Evolutionary conservation across 257 asterid genomes (phyloP), one percentile per base, ranked within the genome.

Genomic region (Nicotiana tabacum): DNA sequence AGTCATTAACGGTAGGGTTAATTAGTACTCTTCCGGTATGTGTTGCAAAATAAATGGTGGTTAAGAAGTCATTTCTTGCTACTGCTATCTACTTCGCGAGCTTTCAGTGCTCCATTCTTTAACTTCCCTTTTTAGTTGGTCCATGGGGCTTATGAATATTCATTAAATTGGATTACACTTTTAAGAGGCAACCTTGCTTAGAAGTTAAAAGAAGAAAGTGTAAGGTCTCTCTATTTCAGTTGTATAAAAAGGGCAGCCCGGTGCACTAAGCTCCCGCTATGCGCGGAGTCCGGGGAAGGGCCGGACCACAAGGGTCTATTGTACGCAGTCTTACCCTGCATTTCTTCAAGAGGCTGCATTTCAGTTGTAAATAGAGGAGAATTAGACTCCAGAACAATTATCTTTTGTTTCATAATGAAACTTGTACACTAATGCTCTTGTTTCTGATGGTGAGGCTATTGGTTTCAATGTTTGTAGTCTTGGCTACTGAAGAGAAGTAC

Each of bases 401-500:
- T 4, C n/a, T 76, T 76, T 27, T 53, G 60, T 74, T 74, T 48
- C 27, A 51, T 29, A 7, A 39, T 76, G 80, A 29, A 48, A 74
- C 3, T 66, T 32, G 48, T 51, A 51, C 9, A 15, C 24, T 27
- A 51, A 76, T 74, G 65, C 65, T 51, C 80, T 35, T 68, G 62
- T 7, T 27, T 64, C 77, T 67, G 60, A 87, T 86, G 61, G 81
- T 51, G 69, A 55, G 53, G 27, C 5, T 51, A 43, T 10, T 77
- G 86, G 84, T 77, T 83, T 78, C 27, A n/a, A 30, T 77, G 17
- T 53, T 61, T 87, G 87, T 89, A 96, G 99, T 96, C 77, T 87
- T 96, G 56, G 97, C 99, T 46, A 90, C 97, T 16, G 99, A 96
- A 51, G 99, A 96, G 81, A 96, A 92, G 90, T 96, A 96, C 87